A percentile compares a stretch with the other conserved stretches of the same genome.
Evolutionary conservation across 2,329 filamentous ascomycete genomes (phyloP).

Genomic region (Bretziella fagacearum): DNA sequence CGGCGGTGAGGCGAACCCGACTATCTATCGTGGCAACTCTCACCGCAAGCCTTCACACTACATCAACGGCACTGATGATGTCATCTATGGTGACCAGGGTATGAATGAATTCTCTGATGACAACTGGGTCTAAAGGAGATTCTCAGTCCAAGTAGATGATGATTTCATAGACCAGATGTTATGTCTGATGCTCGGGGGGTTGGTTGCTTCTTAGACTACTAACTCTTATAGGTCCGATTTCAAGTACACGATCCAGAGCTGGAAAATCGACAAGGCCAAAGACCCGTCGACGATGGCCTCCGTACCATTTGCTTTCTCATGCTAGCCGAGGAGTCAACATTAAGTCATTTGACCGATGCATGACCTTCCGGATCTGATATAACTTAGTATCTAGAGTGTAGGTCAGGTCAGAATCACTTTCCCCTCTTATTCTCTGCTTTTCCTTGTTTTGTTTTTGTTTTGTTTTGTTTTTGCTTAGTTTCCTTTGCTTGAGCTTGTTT

Average conservation of each 20-base stretch:
- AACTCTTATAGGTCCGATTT: neutral
- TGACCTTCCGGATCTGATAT: neutral
- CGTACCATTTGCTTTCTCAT: neutral
- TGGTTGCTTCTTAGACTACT: neutral
- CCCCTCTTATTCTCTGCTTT: slow-evolving; percentile 1
- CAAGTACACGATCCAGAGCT: neutral
- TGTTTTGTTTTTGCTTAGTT: neutral
- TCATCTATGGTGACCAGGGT: slow-evolving; percentile 1
- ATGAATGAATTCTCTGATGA: neutral
- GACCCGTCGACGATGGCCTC: neutral
- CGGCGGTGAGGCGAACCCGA: neutral
- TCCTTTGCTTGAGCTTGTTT: neutral
- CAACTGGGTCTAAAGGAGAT: neutral
- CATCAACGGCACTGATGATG: slow-evolving; percentile 7
- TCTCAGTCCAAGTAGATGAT: neutral
- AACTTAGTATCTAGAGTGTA: neutral
- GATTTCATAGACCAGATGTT: no score
- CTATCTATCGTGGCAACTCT: neutral
- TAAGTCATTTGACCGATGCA: neutral
- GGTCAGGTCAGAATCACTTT: neutral
- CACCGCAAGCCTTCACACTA: neutral
- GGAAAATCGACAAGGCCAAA: neutral
- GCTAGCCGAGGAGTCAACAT: neutral
- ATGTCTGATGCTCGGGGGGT: no score
- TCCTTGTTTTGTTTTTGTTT: neutral